phyloP scores from a whole-genome alignment of 306 rosid species.

The Aeschynomene evenia region DNA sequence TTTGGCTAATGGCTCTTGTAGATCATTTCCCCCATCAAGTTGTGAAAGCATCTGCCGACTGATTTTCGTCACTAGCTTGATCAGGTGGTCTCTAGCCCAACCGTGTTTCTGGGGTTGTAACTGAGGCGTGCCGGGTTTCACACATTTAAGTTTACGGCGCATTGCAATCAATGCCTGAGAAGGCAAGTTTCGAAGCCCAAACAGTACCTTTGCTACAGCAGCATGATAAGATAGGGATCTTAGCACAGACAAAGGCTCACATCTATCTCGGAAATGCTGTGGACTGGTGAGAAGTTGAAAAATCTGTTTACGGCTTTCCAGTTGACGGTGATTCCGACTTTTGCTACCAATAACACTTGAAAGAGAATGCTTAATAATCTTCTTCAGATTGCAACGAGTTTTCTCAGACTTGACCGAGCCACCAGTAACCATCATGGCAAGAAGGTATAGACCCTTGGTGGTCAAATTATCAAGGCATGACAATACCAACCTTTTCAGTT shows the following conservation, averaged over 20 bases:
- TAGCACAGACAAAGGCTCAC: constrained; percentile 32
- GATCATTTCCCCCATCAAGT: constrained; percentile 46
- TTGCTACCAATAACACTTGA: constrained; percentile 37
- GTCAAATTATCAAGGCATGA: constrained; percentile 63
- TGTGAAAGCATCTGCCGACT: constrained; percentile 55
- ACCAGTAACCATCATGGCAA: constrained; percentile 51
- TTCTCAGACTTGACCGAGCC: constrained; percentile 44
- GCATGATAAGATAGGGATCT: constrained; percentile 33
- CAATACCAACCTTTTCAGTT: constrained; percentile 29
- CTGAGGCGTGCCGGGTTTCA: constrained; percentile 40
- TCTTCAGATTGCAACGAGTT: constrained; percentile 68
- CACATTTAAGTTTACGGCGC: constrained; percentile 61
- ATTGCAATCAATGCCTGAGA: constrained; percentile 58
- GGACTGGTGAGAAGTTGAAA: constrained; percentile 57
- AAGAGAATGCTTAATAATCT: constrained; percentile 46
- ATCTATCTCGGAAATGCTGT: constrained; percentile 40
- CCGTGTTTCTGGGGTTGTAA: constrained; percentile 48
- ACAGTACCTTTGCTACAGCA: constrained; percentile 45
- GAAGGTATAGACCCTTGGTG: constrained; percentile 60
- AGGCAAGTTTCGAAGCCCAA: constrained; percentile 46
- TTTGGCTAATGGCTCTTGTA: constrained; percentile 66
- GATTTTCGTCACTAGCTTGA: constrained; percentile 38
- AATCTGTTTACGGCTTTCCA: constrained; percentile 39
- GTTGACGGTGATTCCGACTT: constrained; percentile 21
- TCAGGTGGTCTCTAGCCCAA: constrained; percentile 44